Conservation (phyloP, 2,329 filamentous ascomycete genomes). For the Penicillium sp. region DNA sequence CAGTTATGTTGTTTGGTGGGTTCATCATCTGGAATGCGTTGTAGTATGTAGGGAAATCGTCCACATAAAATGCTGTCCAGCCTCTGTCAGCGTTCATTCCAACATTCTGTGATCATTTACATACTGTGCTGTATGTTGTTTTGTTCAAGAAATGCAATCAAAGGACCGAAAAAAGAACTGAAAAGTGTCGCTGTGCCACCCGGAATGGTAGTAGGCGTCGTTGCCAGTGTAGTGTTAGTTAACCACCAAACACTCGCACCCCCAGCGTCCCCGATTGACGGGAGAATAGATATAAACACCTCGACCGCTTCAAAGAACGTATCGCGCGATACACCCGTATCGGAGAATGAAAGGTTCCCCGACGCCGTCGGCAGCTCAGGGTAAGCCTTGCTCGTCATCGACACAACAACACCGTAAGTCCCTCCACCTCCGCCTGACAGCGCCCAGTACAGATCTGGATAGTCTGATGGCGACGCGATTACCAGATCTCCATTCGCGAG, state of each 20-base stretch:
- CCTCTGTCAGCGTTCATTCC: neutral
- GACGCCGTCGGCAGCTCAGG: constrained; percentile 10
- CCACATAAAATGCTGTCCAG: constrained; percentile 9
- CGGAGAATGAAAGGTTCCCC: constrained; percentile 8
- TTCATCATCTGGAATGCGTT: constrained; percentile 76
- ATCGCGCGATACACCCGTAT: neutral
- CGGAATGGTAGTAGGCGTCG: neutral
- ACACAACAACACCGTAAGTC: constrained; percentile 17
- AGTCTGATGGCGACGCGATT: constrained; percentile 9
- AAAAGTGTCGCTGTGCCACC: neutral
- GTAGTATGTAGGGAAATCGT: constrained; percentile 48
- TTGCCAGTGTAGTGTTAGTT: neutral
- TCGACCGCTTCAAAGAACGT: constrained; percentile 6
- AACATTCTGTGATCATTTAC: neutral
- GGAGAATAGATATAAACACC: constrained; percentile 2
- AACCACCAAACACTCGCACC: constrained; percentile 12
- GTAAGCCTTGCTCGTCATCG: constrained; percentile 11
- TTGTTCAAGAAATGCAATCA: neutral
- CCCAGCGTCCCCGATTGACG: constrained; percentile 11
- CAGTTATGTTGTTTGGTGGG: constrained; percentile 16
- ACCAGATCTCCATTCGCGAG: constrained; percentile 28
- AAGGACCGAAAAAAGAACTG: neutral
- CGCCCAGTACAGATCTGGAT: constrained; percentile 26
- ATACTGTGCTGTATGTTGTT: constrained; percentile 7
- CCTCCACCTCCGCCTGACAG: constrained; percentile 21